Base-by-base conservation (phyloP, 306 rosid species). In the Dryas drummondii region DNA sequence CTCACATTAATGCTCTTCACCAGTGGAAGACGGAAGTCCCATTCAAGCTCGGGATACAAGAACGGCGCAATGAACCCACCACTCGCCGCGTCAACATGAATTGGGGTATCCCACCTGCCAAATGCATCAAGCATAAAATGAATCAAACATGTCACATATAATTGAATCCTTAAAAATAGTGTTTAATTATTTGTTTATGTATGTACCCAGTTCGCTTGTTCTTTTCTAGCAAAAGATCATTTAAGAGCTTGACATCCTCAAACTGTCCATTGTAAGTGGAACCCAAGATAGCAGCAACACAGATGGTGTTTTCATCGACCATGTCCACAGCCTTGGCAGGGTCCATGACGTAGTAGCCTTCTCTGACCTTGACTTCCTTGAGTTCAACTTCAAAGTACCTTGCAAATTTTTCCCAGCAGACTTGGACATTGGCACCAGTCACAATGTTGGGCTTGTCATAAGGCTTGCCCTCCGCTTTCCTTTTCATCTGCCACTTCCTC, bases 1-100 rank as follows among this genome's bases (percentile, higher is more conserved):
- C 97, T 91, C n/a, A 87, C 97, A 53, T 92, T 90, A 66, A 90
- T 92, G 68, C 97, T 92, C 85, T 84, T 92, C 84, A 92, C 97
- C 72, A 90, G 57, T 15, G 91, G 91, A 58, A 92, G 92, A 12
- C 91, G 74, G 83, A 92, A 92, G 68, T 92, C 97, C 97, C 97
- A 92, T 69, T 90, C 96, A 0, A 92, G 82, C 37, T 92, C 92
- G 59, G 92, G 93, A 16, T 92, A 89, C 44, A 89, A 75, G 67
- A 92, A 92, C 2, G 97, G 97, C 0, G 97, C 97, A 40, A 92
- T 49, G 74, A 92, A 92, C 1, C 97, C 97, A 45, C 97, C 96
- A 74, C 93, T 92, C 0, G 97, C 97, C 0, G 96, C 97, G 45
- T 92, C 97, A 0, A 92, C 97, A 27, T 92, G 97, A 79, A 92